Base-by-base conservation (phyloP, 257 asterid genomes). In the Solanum chmielewskii region DNA sequence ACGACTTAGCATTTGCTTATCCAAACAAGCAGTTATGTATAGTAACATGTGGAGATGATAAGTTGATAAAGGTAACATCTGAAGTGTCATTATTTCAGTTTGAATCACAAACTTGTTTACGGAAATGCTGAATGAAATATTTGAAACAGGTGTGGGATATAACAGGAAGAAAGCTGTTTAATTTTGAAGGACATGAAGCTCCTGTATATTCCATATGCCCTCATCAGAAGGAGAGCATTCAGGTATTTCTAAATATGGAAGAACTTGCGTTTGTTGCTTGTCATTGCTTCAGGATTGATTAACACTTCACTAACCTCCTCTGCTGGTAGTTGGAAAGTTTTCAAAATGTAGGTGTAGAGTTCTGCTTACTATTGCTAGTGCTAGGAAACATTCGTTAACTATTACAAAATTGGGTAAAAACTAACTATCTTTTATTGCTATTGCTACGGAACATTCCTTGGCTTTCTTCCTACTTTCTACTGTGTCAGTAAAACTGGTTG, bases 111-210 rank as follows among this genome's bases (percentile, higher is more conserved):
- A 49, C 69, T 81, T 25, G 2, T 49, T 47, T 81, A 47, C 2
- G 20, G 31, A 47, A 81, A 45, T 89, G 85, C 91, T 94, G 68
- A 94, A 68, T 84, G 82, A 59, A 88, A 83, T 49, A 78, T 88
- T 80, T 93, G 93, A 83, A 88, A 92, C 94, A 95, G 99, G 99
- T 96, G 31, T 97, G 99, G 99, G 99, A 97, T 94, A 87, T 95
- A 89, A 93, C 90, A 9, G 99, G 99, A 78, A 91, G 97, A 85
- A 96, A 90, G 90, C 93, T 96, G 60, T 97, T 94, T 90, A 94
- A 91, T 92, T 97, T 97, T 90, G 99, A 97, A 91, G 99, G 99
- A 35, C 99, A 97, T 88, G 99, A 95, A 88, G 96, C 99, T 86
- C 98, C 99, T 64, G 99, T 97, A 85, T 97, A 93, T 91, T 97